Conservation (phyloP, 2,329 filamentous ascomycete genomes). For the Colletotrichum sp. region DNA sequence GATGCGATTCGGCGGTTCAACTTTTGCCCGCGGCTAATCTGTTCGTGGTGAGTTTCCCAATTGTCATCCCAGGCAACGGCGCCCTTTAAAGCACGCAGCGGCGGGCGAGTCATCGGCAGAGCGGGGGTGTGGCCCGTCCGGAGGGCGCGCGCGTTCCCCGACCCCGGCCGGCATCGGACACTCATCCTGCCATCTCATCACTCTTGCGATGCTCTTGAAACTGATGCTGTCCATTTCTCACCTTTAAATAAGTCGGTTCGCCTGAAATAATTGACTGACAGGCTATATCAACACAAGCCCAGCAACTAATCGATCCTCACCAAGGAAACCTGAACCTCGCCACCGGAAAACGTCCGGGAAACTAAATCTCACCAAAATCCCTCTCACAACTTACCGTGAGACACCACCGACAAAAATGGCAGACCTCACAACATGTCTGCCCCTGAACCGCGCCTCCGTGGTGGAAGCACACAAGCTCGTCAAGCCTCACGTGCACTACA, state of each 20-base stretch:
- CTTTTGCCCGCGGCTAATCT: background rate
- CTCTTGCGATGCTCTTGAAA: background rate
- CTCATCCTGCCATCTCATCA: background rate
- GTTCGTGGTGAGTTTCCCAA: background rate
- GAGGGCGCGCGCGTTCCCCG: background rate
- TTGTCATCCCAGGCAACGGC: background rate
- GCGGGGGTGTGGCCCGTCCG: background rate
- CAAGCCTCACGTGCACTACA: slow-evolving; percentile 77
- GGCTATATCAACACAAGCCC: background rate
- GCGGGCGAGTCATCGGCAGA: background rate
- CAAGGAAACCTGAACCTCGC: background rate
- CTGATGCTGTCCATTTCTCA: background rate
- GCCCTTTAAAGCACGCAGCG: background rate
- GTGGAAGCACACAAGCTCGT: slow-evolving; percentile 75
- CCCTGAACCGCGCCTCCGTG: slow-evolving; percentile 77
- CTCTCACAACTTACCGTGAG: background rate
- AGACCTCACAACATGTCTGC: slow-evolving; percentile 58
- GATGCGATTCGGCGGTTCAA: background rate
- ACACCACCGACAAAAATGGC: slow-evolving; percentile 47
- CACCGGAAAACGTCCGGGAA: background rate
- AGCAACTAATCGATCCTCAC: background rate
- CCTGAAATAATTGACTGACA: background rate
- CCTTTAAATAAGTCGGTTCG: background rate
- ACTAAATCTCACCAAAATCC: background rate
- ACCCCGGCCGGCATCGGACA: background rate